Evolutionary conservation across 108 stramenopile genomes (phyloP).

Genomic region (Thalassiosira profunda): DNA sequence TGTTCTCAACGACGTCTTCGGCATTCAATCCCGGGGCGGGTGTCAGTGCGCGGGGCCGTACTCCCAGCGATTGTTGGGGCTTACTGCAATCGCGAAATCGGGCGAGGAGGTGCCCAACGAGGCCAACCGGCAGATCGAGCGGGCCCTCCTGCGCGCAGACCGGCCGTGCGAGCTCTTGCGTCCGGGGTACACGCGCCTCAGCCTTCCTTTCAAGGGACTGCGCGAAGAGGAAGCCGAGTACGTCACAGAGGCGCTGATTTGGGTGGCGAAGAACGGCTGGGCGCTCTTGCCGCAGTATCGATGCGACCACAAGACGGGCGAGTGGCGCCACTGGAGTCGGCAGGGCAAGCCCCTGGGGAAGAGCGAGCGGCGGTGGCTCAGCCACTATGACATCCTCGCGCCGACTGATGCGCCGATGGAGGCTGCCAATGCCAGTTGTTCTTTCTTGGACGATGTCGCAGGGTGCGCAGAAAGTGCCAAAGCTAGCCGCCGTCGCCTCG

Average conservation of each 20-base stretch:
- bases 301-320: constrained; percentile 86
- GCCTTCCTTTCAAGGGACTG: constrained; percentile 82
- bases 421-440: no score
- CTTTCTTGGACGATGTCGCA: no score
- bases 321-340: constrained; percentile 86
- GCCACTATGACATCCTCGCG: constrained; percentile 62
- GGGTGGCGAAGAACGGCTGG: constrained; percentile 92
- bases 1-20: constrained; percentile 97
- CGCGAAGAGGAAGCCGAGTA: constrained; percentile 85
- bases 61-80: constrained; percentile 83
- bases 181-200: constrained; percentile 95
- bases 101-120: constrained; percentile 47
- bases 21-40: constrained; percentile 96
- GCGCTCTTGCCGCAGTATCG: constrained; percentile 93
- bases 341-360: constrained; percentile 82
- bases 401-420: not conserved
- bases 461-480: not conserved
- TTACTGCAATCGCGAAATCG: constrained; percentile 48
- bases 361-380: constrained; percentile 77
- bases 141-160: constrained; percentile 80
- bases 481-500: constrained; percentile 33
- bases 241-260: constrained; percentile 88
- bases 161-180: constrained; percentile 85
- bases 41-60: constrained; percentile 97
- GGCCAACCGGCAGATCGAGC: constrained; percentile 77